Conservation (phyloP, 148 eudicot species). For the Chenopodium suecicum region DNA sequence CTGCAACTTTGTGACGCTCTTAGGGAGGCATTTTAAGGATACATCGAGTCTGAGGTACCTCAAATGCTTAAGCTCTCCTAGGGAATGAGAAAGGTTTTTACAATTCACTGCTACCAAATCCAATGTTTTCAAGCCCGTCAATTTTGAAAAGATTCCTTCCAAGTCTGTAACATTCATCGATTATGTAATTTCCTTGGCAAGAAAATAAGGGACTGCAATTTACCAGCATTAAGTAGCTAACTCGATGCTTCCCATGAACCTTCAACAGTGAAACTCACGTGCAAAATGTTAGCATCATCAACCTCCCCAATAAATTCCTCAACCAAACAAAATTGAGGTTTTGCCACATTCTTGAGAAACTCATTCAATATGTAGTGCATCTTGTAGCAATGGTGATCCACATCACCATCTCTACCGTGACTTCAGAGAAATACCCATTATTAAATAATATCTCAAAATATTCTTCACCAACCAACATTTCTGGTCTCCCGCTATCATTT, state of each 20-base stretch:
- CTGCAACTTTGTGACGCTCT: background rate
- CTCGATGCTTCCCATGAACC: background rate
- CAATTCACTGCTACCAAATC: background rate
- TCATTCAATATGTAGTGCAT: background rate
- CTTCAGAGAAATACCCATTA: background rate
- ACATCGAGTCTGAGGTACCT: conserved; percentile 13
- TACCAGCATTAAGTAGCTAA: background rate
- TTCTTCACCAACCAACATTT: background rate
- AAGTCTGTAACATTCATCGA: background rate
- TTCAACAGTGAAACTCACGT: background rate
- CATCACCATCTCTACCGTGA: background rate
- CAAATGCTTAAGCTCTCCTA: background rate
- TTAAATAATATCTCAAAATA: background rate
- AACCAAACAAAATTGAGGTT: too few relatives aligned
- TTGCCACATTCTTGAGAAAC: background rate
- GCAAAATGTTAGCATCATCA: background rate
- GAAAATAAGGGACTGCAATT: conserved; percentile 13
- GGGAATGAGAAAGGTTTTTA: background rate
- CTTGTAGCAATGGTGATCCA: background rate
- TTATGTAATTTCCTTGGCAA: background rate
- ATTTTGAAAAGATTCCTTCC: background rate
- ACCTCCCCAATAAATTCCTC: too few relatives aligned
- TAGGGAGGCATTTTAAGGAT: background rate
- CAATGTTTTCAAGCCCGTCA: conserved; percentile 4
- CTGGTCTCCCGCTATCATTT: background rate